phyloP scores from a whole-genome alignment of 352 stramenopile species.

The Globisporangium megalacanthum region DNA sequence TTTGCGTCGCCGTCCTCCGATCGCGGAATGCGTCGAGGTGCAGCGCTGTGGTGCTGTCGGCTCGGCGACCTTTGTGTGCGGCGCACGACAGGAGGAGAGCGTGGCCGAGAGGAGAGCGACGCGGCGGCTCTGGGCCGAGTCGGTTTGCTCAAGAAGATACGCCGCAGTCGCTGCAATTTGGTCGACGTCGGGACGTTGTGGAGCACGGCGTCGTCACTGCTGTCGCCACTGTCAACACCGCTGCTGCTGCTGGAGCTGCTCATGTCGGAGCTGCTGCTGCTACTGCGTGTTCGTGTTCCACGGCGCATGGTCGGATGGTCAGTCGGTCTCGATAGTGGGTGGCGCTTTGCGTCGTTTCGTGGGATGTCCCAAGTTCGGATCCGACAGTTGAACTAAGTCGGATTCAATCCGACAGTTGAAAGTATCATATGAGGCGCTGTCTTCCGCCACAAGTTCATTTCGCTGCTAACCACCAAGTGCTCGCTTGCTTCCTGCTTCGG shows the following conservation, averaged over 20 bases:
- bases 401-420: neutral
- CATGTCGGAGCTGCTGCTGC: conserved; percentile 17
- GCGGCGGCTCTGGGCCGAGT: conserved; percentile 5
- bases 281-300: neutral
- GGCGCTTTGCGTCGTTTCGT: neutral
- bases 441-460: too few species aligned
- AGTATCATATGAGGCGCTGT: neutral
- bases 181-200: conserved; percentile 20
- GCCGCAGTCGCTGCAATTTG: conserved; percentile 50
- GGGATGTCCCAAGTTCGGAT: neutral
- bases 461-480: too few species aligned
- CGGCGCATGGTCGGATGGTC: neutral
- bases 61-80: neutral
- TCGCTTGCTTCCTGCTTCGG: too few species aligned
- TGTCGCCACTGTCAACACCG: neutral
- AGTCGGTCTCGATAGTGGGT: too few species aligned
- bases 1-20: neutral
- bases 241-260: conserved; percentile 12
- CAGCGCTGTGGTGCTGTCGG: neutral
- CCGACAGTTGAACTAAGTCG: neutral
- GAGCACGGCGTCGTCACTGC: conserved; percentile 10
- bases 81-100: neutral
- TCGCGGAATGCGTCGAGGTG: neutral
- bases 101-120: neutral
- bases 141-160: conserved; percentile 67